Base-by-base conservation (phyloP, 2,329 filamentous ascomycete species). In the Arthrobotrys musiformis region DNA sequence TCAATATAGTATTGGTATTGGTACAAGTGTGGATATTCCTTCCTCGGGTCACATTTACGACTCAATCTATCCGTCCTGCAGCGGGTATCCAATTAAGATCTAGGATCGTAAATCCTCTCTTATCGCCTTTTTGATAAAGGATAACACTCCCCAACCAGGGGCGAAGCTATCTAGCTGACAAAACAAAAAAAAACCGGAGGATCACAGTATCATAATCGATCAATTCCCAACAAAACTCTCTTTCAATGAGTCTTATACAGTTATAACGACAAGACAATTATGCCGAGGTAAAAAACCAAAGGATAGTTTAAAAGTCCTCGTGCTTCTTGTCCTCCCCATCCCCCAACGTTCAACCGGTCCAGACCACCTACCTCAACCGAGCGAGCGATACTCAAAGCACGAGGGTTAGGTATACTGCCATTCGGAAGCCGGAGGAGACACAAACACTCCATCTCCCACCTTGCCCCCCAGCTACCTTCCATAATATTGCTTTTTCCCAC, bases 261-360 rank as follows among this genome's bases (percentile, higher is more conserved):
- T 50, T 33, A 56, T 56, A 56, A 46, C 48, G 2, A 26, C 24
- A 56, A 56, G 13, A n/a, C n/a, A 28, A 24, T 26, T 13, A 56
- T 54, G 30, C 54, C 54, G 54, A 58, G 54, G 54, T 58, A 58
- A 22, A 24, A 35, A 58, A 7, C 11, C 5, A 13, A 28, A 54
- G 19, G 28, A 19, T 13, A 22, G 15, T 40, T 40, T n/a, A n/a
- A n/a, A n/a, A 26, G 54, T 33, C 54, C 54, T 58, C 54, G 54
- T 58, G 54, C 54, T 58, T 58, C 17, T 24, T 58, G 54, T 37
- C 30, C 24, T 54, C 15, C 44, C 6, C 54, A n/a, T n/a, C 22
- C 52, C 54, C 30, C 54, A 40, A 40, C 54, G n/a, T n/a, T n/a
- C n/a, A n/a, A n/a, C n/a, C n/a, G 17, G 30, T 58, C 54, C 54